These are phyloP conservation scores for Aspergillus jensenii DNA, from an alignment of 2,329 filamentous ascomycete genomes.

Conservation along the genomic window DNA sequence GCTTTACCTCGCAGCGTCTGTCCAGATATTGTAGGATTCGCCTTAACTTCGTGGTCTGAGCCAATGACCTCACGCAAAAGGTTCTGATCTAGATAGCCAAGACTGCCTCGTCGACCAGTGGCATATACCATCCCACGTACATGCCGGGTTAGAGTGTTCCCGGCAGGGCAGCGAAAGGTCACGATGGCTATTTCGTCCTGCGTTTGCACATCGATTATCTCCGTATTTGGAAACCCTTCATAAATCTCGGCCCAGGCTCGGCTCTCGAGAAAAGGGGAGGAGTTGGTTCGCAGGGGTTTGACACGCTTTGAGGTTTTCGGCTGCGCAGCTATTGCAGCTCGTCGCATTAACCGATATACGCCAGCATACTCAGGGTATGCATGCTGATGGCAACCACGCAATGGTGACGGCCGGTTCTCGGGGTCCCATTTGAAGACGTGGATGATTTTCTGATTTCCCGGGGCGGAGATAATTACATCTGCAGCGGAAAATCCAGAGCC, in stretches of 20 bases:
- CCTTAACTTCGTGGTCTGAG: slow-evolving; percentile 13
- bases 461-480: slow-evolving; percentile 58
- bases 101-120: slow-evolving; percentile 56
- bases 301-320: slow-evolving; percentile 20
- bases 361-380: slow-evolving; percentile 64
- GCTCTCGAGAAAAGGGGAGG: slow-evolving; percentile 47
- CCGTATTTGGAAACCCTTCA: slow-evolving; percentile 57
- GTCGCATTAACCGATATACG: slow-evolving; percentile 61
- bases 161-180: slow-evolving; percentile 45
- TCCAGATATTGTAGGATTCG: slow-evolving; percentile 46
- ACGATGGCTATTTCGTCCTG: slow-evolving; percentile 35
- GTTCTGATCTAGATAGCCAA: slow-evolving; percentile 50
- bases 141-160: slow-evolving; percentile 43
- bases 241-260: slow-evolving; percentile 54
- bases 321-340: slow-evolving; percentile 38
- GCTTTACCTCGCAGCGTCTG: slow-evolving; percentile 56
- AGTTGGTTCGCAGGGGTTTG: slow-evolving; percentile 35
- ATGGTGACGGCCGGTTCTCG: slow-evolving; percentile 54
- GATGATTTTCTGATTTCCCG: slow-evolving; percentile 53
- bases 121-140: slow-evolving; percentile 56
- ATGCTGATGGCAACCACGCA: slow-evolving; percentile 59
- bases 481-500: slow-evolving; percentile 64
- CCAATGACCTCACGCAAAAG: slow-evolving; percentile 51
- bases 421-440: slow-evolving; percentile 63
- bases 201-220: slow-evolving; percentile 43